Evolutionary conservation across 345 rosid species (phyloP).

Genomic region (Cardamine resedifolia): DNA sequence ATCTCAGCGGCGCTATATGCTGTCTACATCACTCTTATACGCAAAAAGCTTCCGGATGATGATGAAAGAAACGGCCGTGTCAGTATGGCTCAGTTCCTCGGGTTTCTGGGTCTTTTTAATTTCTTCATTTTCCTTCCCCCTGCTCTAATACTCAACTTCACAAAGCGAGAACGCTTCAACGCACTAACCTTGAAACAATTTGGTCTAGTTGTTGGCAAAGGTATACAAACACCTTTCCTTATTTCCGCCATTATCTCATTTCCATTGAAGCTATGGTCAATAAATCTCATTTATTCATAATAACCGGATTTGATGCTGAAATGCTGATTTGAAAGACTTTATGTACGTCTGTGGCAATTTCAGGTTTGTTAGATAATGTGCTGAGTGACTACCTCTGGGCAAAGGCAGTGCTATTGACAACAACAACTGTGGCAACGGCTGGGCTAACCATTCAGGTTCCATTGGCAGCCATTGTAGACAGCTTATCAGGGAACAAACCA

Average conservation of each 20-base stretch:
- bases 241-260: neutral
- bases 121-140: conserved; percentile 73
- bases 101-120: conserved; percentile 85
- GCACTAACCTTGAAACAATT: conserved; percentile 62
- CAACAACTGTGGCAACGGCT: conserved; percentile 91
- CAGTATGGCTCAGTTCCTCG: conserved; percentile 94
- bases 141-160: conserved; percentile 66
- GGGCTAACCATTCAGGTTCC: conserved; percentile 97
- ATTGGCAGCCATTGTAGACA: conserved; percentile 83
- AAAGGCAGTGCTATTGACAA: conserved; percentile 85
- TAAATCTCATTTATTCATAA: neutral
- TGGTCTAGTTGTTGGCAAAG: conserved; percentile 87
- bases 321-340: neutral
- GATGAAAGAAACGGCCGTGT: conserved; percentile 67
- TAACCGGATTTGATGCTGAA: neutral
- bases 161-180: conserved; percentile 63
- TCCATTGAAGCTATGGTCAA: neutral
- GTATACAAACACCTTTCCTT: conserved; percentile 35
- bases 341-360: neutral
- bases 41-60: conserved; percentile 77
- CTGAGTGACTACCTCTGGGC: conserved; percentile 96
- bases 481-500: conserved; percentile 69
- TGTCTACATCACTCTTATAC: conserved; percentile 85
- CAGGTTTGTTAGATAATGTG: conserved; percentile 91
- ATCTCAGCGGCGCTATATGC: conserved; percentile 77